Conservation (phyloP, 306 rosid species). For the Prosopis cineraria region DNA sequence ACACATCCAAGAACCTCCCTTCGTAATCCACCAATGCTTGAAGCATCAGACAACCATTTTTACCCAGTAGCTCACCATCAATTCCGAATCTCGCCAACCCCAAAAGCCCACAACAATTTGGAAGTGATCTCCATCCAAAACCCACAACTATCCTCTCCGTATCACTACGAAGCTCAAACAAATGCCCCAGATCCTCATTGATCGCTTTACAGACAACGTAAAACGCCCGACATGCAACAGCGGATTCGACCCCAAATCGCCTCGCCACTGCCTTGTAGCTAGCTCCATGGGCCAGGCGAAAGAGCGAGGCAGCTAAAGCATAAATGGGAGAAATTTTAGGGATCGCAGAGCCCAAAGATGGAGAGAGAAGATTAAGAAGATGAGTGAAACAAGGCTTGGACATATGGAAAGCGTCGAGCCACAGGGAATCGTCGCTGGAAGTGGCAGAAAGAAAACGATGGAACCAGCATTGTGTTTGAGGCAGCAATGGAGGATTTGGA, state of each 20-base stretch:
- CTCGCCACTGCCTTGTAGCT: slow-evolving; percentile 56
- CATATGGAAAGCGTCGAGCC: slow-evolving; percentile 68
- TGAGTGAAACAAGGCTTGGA: slow-evolving; percentile 58
- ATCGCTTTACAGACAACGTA: slow-evolving; percentile 58
- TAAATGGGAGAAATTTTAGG: slow-evolving; percentile 51
- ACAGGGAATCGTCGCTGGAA: slow-evolving; percentile 43
- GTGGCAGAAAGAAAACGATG: slow-evolving; percentile 59
- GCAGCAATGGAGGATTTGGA: slow-evolving; percentile 7
- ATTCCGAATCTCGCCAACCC: slow-evolving; percentile 57
- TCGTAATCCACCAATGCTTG: slow-evolving; percentile 82
- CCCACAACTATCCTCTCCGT: slow-evolving; percentile 48
- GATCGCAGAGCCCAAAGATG: slow-evolving; percentile 34
- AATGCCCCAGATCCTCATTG: slow-evolving; percentile 46
- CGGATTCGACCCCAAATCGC: slow-evolving; percentile 55
- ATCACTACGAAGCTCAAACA: slow-evolving; percentile 64
- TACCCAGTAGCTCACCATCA: slow-evolving; percentile 42
- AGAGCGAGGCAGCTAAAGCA: slow-evolving; percentile 68
- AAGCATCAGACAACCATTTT: slow-evolving; percentile 51
- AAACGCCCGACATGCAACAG: slow-evolving; percentile 63
- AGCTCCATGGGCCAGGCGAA: slow-evolving; percentile 77
- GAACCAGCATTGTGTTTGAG: slow-evolving; percentile 58
- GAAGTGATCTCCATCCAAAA: slow-evolving; percentile 70
- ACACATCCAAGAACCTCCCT: slow-evolving; percentile 78
- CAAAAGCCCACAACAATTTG: slow-evolving; percentile 76
- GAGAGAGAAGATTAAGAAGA: slow-evolving; percentile 59